phyloP scores from a whole-genome alignment of 805 yeast genomes.

The Starmerella gropengiesseri region DNA sequence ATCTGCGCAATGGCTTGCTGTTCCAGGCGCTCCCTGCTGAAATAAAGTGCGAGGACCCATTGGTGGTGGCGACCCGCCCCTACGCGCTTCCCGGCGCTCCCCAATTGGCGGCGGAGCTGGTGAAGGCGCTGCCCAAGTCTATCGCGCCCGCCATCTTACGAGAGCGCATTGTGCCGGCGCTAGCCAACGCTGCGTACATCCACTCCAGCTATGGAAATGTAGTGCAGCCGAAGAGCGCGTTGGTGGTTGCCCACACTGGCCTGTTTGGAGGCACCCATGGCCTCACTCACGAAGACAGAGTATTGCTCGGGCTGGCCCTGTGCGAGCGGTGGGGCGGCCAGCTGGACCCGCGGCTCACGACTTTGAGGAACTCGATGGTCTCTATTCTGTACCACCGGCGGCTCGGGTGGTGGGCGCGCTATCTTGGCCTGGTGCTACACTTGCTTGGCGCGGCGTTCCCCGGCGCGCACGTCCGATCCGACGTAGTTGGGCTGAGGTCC shows the following conservation, averaged over 20 bases:
- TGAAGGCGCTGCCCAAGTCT: slow-evolving; percentile 47
- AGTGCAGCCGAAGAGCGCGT: slow-evolving; percentile 61
- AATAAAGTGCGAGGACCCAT: slow-evolving; percentile 56
- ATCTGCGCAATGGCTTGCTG: slow-evolving; percentile 65
- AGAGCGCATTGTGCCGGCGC: slow-evolving; percentile 53
- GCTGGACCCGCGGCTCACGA: slow-evolving; percentile 28
- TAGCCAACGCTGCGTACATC: slow-evolving; percentile 63
- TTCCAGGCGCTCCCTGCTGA: slow-evolving; percentile 50
- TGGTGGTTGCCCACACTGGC: slow-evolving; percentile 64
- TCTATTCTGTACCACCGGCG: slow-evolving; percentile 25
- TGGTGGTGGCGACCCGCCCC: slow-evolving; percentile 56
- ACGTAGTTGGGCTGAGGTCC: slow-evolving; percentile 19
- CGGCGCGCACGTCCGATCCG: slow-evolving; percentile 63
- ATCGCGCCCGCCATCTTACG: slow-evolving; percentile 47
- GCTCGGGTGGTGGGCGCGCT: slow-evolving; percentile 59
- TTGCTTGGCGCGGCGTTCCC: slow-evolving; percentile 74
- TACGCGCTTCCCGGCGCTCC: slow-evolving; percentile 57
- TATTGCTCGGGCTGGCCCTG: slow-evolving; percentile 59
- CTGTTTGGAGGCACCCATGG: slow-evolving; percentile 69
- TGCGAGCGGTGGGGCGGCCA: slow-evolving; percentile 81
- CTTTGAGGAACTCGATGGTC: slow-evolving; percentile 8
- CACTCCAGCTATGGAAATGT: slow-evolving; percentile 71
- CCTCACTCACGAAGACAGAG: slow-evolving; percentile 57
- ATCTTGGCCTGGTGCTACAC: slow-evolving; percentile 62
- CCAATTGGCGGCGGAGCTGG: slow-evolving; percentile 44